Conservation (phyloP, 73 alveolate genomes). For the Symbiodinium pilosum region DNA sequence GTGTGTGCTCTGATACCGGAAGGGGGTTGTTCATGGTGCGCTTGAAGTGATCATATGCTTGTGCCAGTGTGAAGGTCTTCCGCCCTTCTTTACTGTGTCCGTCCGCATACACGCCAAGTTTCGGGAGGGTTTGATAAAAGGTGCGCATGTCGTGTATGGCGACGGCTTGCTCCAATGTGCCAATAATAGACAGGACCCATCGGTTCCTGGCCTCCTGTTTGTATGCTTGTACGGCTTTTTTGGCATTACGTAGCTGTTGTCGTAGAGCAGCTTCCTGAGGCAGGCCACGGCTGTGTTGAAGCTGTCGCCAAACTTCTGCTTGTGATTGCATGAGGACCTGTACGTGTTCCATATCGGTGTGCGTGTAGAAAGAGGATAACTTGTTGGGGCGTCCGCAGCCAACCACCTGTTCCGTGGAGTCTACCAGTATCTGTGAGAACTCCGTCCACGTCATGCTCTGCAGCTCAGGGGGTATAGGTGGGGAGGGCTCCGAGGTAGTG, state of each 20-base stretch:
- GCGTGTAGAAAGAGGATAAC: not conserved
- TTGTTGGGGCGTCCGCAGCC: not conserved
- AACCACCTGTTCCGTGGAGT: not conserved
- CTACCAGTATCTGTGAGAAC: not conserved
- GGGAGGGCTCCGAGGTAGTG: not conserved
- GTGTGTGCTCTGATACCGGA: not conserved
- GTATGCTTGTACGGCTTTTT: not conserved
- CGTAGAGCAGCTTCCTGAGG: conserved; percentile 23
- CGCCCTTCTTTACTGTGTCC: not conserved
- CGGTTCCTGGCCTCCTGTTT: conserved; percentile 11
- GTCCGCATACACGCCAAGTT: not conserved
- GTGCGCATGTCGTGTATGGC: not conserved
- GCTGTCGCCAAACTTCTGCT: not conserved
- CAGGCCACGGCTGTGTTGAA: not conserved
- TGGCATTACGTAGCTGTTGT: not conserved
- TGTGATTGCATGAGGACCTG: not conserved
- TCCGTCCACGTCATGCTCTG: not conserved
- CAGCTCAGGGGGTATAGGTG: not conserved
- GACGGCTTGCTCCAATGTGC: not conserved
- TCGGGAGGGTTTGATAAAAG: conserved; percentile 1
- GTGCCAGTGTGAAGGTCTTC: not conserved
- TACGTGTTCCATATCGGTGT: not conserved
- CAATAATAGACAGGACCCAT: not conserved
- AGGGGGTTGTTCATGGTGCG: conserved; percentile 2
- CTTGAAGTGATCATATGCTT: conserved; percentile 14